A percentile compares a stretch with the other conserved stretches of the same genome.
phyloP scores from a whole-genome alignment of 1,284 basidiomycete species.

The Megacollybia platyphylla region DNA sequence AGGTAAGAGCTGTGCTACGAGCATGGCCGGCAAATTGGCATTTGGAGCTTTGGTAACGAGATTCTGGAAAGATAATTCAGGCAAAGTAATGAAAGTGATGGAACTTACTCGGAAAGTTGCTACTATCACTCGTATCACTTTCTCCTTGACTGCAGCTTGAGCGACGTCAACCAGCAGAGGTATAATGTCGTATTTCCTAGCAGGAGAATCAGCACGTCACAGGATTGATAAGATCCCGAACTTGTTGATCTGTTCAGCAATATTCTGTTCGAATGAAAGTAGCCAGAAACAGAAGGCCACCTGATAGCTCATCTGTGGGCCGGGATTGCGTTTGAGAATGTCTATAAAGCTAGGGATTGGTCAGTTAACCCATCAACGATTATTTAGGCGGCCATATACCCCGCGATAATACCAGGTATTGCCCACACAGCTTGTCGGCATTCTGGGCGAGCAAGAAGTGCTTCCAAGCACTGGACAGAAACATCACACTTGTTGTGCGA shows the following conservation, averaged over 20 bases:
- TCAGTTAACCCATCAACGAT: slow-evolving; percentile 2
- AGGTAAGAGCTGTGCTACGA: slow-evolving; percentile 78
- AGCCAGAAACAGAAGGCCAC: slow-evolving; percentile 90
- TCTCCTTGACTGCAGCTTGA: slow-evolving; percentile 91
- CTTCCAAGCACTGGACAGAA: slow-evolving; percentile 82
- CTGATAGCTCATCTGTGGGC: slow-evolving; percentile 94
- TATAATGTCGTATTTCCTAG: slow-evolving; percentile 81
- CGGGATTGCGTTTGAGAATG: slow-evolving; percentile 61
- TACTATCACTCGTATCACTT: slow-evolving; percentile 90
- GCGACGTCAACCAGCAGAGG: slow-evolving; percentile 81
- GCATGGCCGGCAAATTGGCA: slow-evolving; percentile 84
- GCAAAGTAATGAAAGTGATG: not conserved
- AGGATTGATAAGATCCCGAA: slow-evolving; percentile 10
- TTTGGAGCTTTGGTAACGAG: slow-evolving; percentile 73
- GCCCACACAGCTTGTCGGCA: slow-evolving; percentile 66
- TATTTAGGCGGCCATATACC: slow-evolving; percentile 25
- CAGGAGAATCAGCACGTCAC: not conserved
- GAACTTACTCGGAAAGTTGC: slow-evolving; percentile 74
- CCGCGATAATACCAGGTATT: slow-evolving; percentile 51
- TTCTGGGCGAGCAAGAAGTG: slow-evolving; percentile 71
- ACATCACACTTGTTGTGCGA: slow-evolving; percentile 74
- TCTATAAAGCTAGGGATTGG: slow-evolving; percentile 52
- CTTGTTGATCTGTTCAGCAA: slow-evolving; percentile 82
- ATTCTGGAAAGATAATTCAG: slow-evolving; percentile 41
- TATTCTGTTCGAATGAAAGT: slow-evolving; percentile 78